Percentiles rank a stretch among this genome's conserved stretches.
Evolutionary conservation across 2,329 filamentous ascomycete genomes (phyloP).

Genomic region (Simplicillium sp.): DNA sequence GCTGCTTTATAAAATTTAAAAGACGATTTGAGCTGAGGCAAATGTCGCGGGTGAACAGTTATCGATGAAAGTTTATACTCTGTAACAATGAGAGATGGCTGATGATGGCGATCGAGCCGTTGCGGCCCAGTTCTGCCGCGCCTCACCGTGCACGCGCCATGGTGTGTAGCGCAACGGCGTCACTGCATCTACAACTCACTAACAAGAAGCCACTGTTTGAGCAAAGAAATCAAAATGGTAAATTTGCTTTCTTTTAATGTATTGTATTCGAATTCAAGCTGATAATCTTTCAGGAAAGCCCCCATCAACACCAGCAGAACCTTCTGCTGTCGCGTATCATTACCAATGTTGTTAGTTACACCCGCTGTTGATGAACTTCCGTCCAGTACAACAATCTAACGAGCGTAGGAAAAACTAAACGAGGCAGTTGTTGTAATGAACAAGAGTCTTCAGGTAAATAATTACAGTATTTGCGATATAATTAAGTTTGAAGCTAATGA

Average conservation of each 20-base stretch:
- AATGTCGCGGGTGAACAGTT: not conserved
- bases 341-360: constrained; percentile 75
- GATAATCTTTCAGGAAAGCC: constrained; percentile 59
- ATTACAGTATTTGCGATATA: not conserved
- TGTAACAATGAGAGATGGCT: not conserved
- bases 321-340: constrained; percentile 90
- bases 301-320: constrained; percentile 95
- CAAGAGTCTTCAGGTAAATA: constrained; percentile 68
- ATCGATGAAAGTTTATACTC: not conserved
- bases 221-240: not conserved
- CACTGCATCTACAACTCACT: not conserved
- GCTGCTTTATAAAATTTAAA: constrained; percentile 34
- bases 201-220: not conserved
- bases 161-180: constrained; percentile 1
- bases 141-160: constrained; percentile 17
- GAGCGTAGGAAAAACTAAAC: constrained; percentile 84
- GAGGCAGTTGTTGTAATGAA: constrained; percentile 90
- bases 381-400: not conserved
- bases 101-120: not conserved
- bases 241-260: not conserved
- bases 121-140: constrained; percentile 20
- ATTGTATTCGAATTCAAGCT: too few relatives aligned
- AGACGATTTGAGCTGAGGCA: not conserved
- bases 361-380: not conserved
- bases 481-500: constrained; percentile 2